Base-by-base conservation (phyloP, 2,329 filamentous ascomycete species). In the Hymenoscyphus occultus region DNA sequence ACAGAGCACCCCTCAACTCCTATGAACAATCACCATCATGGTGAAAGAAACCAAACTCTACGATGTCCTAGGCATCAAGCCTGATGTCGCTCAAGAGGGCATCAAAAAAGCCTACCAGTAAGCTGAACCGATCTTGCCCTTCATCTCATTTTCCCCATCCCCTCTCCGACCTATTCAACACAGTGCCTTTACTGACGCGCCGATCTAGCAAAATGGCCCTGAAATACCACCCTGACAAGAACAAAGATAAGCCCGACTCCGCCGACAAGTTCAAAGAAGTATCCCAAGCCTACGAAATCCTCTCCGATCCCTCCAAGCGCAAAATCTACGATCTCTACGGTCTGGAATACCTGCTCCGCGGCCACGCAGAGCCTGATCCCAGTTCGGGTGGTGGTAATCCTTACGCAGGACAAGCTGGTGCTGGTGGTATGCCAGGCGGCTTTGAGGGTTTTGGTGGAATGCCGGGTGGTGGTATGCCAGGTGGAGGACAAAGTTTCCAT, bases 201-300 rank as follows among this genome's bases (percentile, higher is more conserved):
- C 45, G 16, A 13, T 10, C 68, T 77, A 92, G 90, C 69, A 97
- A 97, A 83, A 85, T 89, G 64, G 94, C 94, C 63, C 80, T 98
- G 76, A 96, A 93, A 80, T 93, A 88, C 80, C 95, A 99, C 76
- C 95, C 95, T 6, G 95, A 99, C 83, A 99, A 98, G 84, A 99
- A 98, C 84, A 93, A 93, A 78, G 89, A 96, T 80, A 93, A 94
- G 73, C 88, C 93, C 39, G 81, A 87, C 61, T 92, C 94, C 9
- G 83, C 87, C 67, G 95, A 98, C 77, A 97, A 94, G 79, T 99
- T 99, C 84, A 99, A 99, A 81, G 95, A 98, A 78, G 91, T 93
- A 70, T 97, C 93, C 0, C 93, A 98, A 80, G 95, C 95, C 64
- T 99, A 97, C 81, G 95, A 99, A 80, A 96, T 99, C 72, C 88